Percentiles rank a stretch among this genome's conserved stretches.
Evolutionary conservation across 2,329 filamentous ascomycete species (phyloP).

Genomic region (Fusarium buxicola): DNA sequence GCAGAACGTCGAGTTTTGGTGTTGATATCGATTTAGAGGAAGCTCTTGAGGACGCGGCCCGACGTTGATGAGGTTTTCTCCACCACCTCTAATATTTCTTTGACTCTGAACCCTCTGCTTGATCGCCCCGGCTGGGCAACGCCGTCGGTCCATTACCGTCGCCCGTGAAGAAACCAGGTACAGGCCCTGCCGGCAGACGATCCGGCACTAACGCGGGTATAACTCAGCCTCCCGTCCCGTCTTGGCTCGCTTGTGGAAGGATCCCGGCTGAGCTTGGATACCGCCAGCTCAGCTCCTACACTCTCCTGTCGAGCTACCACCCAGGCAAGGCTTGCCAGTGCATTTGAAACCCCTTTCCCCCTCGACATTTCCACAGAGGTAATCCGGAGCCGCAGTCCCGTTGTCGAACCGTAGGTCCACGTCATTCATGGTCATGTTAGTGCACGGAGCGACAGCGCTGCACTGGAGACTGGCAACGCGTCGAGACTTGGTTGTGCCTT

Average conservation of each 20-base stretch:
- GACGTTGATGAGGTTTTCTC: background rate
- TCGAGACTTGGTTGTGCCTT: background rate
- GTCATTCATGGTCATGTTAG: background rate
- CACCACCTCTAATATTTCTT: background rate
- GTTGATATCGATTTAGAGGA: background rate
- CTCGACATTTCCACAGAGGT: conserved; percentile 7
- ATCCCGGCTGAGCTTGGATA: background rate
- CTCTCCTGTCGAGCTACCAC: background rate
- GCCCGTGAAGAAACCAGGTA: too few relatives aligned
- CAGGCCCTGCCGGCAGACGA: background rate
- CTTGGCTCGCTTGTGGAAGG: background rate
- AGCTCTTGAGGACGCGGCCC: background rate
- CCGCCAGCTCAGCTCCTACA: background rate
- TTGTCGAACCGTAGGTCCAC: background rate
- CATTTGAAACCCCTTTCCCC: background rate
- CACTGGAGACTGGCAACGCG: background rate
- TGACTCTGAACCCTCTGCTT: background rate
- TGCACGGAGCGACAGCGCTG: background rate
- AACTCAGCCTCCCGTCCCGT: conserved; percentile 1
- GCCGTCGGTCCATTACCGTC: background rate
- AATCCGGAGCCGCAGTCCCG: background rate
- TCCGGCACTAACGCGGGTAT: conserved; percentile 5
- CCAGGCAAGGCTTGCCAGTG: background rate
- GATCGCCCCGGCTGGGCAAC: conserved; percentile 4
- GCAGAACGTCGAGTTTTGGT: background rate